Base-by-base conservation (phyloP, 1,139 yeast species). In the Pichia sp. region DNA sequence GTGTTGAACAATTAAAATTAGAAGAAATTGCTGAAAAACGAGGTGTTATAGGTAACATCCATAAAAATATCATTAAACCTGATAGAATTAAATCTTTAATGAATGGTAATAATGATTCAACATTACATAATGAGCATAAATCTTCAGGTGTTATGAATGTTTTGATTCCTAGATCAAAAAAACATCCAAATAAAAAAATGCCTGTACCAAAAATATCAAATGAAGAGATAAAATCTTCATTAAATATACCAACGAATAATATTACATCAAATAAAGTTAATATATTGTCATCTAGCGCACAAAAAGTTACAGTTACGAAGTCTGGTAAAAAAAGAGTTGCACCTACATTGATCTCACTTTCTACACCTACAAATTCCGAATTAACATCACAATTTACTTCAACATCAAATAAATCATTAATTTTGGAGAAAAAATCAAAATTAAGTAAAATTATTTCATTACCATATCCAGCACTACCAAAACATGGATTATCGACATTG, bases 321-420 rank as follows among this genome's bases (percentile, higher is more conserved):
- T 78, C 83, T 37, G 97, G 97, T 12, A 83, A 81, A 58, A 89
- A 89, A 55, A 69, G 97, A 51, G 92, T 92, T 2, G 79, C 95
- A 0, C 97, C 98, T 1, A 72, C 82, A 44, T 67, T 90, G n/a
- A 74, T 90, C 2, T 67, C 80, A 1, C 55, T 71, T 11, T 56
- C 66, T 11, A 51, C 68, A 5, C 50, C 65, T 10, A 41, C 55
- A 10, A 12, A 51, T 24, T 4, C 46, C 5, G 26, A 46, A 8
- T 25, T 46, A 5, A 32, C 42, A 6, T 12, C 42, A 4, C 27
- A n/a, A 8, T 57, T 37, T 7, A 30, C 35, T n/a, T 35, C 30
- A 1, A 4, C 39, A 8, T 11, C 32, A 10, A 4, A 16, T 7
- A 22, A 16, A 3, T 23, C 41, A 4, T 28, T 47, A 10, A 40